Conservation (phyloP, 1,139 yeast genomes). For the Zhuliangozyma parablackwelliae region DNA sequence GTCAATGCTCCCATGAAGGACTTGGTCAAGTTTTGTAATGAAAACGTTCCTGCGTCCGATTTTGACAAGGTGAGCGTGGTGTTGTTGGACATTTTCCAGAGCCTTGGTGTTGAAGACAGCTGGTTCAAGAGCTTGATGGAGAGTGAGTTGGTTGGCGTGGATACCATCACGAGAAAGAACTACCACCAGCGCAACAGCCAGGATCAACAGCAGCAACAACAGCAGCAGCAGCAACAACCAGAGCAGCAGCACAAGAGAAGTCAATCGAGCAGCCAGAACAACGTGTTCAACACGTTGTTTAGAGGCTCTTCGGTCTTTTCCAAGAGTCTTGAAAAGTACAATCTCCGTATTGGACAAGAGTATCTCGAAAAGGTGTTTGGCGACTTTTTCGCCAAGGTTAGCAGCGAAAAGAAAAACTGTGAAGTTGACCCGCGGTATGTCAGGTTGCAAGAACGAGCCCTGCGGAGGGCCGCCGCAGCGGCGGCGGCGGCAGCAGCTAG, state of each 20-base stretch:
- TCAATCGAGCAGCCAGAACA: constrained; percentile 24
- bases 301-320: constrained; percentile 83
- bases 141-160: constrained; percentile 52
- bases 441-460: constrained; percentile 40
- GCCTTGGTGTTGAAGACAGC: constrained; percentile 55
- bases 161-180: constrained; percentile 41
- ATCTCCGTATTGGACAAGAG: constrained; percentile 72
- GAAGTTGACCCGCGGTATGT: constrained; percentile 70
- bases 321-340: constrained; percentile 73
- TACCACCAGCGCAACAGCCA: constrained; percentile 23
- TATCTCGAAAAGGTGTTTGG: constrained; percentile 74
- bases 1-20: constrained; percentile 48
- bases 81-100: constrained; percentile 61
- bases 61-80: constrained; percentile 53
- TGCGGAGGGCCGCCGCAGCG: constrained; percentile 20
- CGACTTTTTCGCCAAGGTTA: constrained; percentile 54
- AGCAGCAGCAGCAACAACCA: background rate
- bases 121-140: constrained; percentile 72
- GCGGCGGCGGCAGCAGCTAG: too few relatives aligned
- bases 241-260: background rate
- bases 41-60: constrained; percentile 39
- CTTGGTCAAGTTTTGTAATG: constrained; percentile 44
- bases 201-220: constrained; percentile 4
- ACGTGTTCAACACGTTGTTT: constrained; percentile 69
- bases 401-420: constrained; percentile 50